phyloP scores from a whole-genome alignment of 345 rosid genomes.

The Camelina sativa region DNA sequence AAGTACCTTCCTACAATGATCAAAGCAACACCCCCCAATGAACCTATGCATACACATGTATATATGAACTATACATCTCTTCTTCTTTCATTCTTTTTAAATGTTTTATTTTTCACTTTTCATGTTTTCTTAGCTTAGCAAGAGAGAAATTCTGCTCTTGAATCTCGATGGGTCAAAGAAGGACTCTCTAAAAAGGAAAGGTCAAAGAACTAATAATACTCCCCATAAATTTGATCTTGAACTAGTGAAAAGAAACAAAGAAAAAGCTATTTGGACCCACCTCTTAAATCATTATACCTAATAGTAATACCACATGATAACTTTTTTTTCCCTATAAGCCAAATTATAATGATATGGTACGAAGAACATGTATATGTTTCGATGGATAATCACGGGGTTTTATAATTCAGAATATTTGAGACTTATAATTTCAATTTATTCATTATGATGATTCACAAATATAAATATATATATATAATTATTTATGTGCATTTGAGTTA shows the following conservation, averaged over 20 bases:
- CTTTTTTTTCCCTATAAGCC: conserved; percentile 18
- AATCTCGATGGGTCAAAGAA: conserved; percentile 49
- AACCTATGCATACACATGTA: conserved; percentile 35
- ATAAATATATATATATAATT: background rate
- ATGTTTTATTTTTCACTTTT: background rate
- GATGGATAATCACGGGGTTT: background rate
- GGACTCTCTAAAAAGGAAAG: conserved; percentile 46
- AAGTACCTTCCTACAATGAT: conserved; percentile 45
- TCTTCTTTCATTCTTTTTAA: background rate
- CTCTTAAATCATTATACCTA: conserved; percentile 45
- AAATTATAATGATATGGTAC: conserved; percentile 16
- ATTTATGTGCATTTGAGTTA: background rate
- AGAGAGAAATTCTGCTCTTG: conserved; percentile 40
- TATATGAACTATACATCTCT: conserved; percentile 6
- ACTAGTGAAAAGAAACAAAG: conserved; percentile 47
- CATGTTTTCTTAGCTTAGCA: conserved; percentile 38
- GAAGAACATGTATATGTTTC: conserved; percentile 20
- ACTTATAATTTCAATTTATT: too few species aligned
- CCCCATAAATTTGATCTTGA: conserved; percentile 51
- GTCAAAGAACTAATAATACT: conserved; percentile 51
- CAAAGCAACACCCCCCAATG: conserved; percentile 38
- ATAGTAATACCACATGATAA: conserved; percentile 39
- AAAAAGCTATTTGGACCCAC: conserved; percentile 50
- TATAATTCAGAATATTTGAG: background rate
- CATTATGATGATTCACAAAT: background rate